phyloP scores from a whole-genome alignment of 23 red algal genomes.

The Gracilaria gracilis region DNA sequence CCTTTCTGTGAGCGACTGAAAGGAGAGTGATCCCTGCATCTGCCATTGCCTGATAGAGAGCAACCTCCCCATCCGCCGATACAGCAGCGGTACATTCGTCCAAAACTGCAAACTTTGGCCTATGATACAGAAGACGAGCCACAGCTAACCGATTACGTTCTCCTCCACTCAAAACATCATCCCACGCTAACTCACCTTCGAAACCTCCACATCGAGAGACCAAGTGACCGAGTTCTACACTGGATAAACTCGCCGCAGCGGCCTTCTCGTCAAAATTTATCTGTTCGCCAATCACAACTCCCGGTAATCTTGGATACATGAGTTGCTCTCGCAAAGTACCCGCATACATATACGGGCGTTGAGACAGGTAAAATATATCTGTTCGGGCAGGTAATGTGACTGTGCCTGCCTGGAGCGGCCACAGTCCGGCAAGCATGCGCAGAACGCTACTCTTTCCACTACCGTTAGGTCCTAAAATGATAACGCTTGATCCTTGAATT shows the following conservation, averaged over 20 bases:
- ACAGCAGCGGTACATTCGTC: constrained; percentile 96
- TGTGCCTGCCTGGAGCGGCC: constrained; percentile 77
- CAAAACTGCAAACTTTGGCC: constrained; percentile 81
- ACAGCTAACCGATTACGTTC: constrained; percentile 94
- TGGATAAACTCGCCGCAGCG: constrained; percentile 54
- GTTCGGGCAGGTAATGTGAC: constrained; percentile 74
- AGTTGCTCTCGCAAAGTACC: constrained; percentile 87
- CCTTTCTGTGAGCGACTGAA: constrained; percentile 83
- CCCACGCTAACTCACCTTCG: constrained; percentile 79
- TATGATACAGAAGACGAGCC: constrained; percentile 86
- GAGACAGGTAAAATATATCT: constrained; percentile 91
- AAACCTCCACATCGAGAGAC: constrained; percentile 70
- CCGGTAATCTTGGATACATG: constrained; percentile 79
- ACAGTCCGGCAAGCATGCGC: constrained; percentile 90
- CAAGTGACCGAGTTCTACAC: constrained; percentile 81
- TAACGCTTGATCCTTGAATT: constrained; percentile 49
- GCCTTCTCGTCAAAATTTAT: constrained; percentile 63
- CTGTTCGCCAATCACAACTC: constrained; percentile 61
- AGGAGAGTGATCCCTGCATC: constrained; percentile 69
- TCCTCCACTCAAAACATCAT: constrained; percentile 84
- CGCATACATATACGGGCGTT: constrained; percentile 86
- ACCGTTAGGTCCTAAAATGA: constrained; percentile 74
- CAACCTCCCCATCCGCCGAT: constrained; percentile 80
- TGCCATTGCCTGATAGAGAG: constrained; percentile 82
- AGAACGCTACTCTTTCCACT: constrained; percentile 92